Evolutionary conservation across 768 basidiomycete genomes (phyloP).

Genomic region (Amanita polypyramis): DNA sequence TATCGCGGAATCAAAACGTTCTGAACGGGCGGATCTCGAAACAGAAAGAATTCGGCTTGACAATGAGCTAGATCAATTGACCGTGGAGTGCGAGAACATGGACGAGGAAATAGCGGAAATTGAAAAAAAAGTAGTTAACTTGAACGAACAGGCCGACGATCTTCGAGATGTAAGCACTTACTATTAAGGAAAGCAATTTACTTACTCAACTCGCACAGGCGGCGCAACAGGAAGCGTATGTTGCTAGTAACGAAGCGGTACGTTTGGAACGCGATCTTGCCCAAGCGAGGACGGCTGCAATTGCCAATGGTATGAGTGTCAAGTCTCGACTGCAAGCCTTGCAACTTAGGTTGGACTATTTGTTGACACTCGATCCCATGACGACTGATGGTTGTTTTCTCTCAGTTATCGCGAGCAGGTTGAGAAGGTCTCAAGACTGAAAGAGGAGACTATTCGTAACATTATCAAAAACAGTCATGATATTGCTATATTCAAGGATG

Average conservation of each 20-base stretch:
- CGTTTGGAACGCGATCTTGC: conserved; percentile 65
- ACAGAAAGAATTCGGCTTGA: conserved; percentile 74
- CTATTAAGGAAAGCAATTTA: background rate
- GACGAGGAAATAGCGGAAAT: conserved; percentile 69
- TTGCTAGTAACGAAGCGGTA: conserved; percentile 54
- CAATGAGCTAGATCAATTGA: conserved; percentile 72
- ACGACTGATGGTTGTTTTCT: conserved; percentile 3
- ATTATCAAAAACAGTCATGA: conserved; percentile 82
- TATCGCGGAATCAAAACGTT: conserved; percentile 63
- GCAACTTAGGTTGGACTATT: conserved; percentile 58
- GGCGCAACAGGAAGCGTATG: conserved; percentile 63
- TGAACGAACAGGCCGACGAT: conserved; percentile 73
- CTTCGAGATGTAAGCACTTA: conserved; percentile 57
- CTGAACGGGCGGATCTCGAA: conserved; percentile 59
- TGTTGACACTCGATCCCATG: conserved; percentile 2
- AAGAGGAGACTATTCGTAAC: conserved; percentile 71
- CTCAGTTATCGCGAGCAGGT: conserved; percentile 69
- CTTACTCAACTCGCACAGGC: conserved; percentile 32
- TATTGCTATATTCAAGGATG: conserved; percentile 72
- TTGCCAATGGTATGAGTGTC: conserved; percentile 75
- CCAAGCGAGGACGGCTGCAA: conserved; percentile 63
- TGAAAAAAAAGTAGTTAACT: conserved; percentile 58
- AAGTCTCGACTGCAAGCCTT: conserved; percentile 68
- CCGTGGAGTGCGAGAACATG: conserved; percentile 67
- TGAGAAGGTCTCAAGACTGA: conserved; percentile 62